These are phyloP conservation scores for Trametes coccinea DNA, from an alignment of 768 basidiomycete genomes.

Conservation along the genomic window DNA sequence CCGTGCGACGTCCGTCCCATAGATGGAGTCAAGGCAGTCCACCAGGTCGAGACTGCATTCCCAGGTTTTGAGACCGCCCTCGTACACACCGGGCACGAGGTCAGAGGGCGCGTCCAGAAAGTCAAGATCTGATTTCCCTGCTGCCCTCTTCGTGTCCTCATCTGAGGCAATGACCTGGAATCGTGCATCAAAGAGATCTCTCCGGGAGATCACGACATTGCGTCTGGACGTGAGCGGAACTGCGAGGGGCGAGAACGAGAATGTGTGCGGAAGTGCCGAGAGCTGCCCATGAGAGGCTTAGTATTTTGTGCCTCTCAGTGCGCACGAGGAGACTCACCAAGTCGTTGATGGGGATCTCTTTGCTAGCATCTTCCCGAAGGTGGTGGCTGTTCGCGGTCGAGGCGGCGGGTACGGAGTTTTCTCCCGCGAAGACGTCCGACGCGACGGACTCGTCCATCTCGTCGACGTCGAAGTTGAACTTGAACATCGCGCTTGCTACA, in stretches of 20 bases:
- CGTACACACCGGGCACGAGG: slow-evolving; percentile 88
- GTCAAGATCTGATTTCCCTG: slow-evolving; percentile 42
- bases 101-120: slow-evolving; percentile 86
- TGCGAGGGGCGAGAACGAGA: slow-evolving; percentile 78
- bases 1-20: slow-evolving; percentile 27
- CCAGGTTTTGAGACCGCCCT: slow-evolving; percentile 98
- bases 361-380: slow-evolving; percentile 20
- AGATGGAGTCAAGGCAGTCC: slow-evolving; percentile 51
- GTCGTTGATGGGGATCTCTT: slow-evolving; percentile 31
- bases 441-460: slow-evolving; percentile 37
- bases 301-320: neutral
- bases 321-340: neutral
- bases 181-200: slow-evolving; percentile 95
- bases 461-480: slow-evolving; percentile 67
- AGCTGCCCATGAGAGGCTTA: slow-evolving; percentile 47
- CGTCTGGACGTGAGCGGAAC: slow-evolving; percentile 44
- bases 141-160: slow-evolving; percentile 11
- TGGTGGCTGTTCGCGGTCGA: neutral
- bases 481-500: slow-evolving; percentile 49
- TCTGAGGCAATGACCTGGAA: slow-evolving; percentile 77
- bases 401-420: neutral
- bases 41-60: slow-evolving; percentile 92
- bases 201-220: slow-evolving; percentile 52
- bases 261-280: slow-evolving; percentile 61
- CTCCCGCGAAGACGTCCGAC: slow-evolving; percentile 2